Conservation (phyloP, 1,139 yeast genomes). For the Kurtzmaniella quercitrusa region DNA sequence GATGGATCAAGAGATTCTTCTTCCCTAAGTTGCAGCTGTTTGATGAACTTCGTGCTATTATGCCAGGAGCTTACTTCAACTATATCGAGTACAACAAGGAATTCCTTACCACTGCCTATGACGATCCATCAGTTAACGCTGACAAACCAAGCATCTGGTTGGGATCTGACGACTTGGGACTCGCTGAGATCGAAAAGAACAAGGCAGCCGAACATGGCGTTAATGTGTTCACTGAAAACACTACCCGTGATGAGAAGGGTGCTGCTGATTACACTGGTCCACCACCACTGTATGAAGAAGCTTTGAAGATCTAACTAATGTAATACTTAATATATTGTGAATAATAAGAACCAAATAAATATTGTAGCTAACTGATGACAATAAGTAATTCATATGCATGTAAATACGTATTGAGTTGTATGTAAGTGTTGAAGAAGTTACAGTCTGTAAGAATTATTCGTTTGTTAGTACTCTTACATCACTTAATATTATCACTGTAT, state of each 20-base stretch:
- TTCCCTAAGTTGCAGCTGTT: slow-evolving; percentile 37
- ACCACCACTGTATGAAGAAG: slow-evolving; percentile 57
- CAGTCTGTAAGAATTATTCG: too few relatives aligned
- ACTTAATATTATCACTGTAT: too few relatives aligned
- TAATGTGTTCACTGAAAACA: slow-evolving; percentile 55
- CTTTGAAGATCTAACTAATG: slow-evolving; percentile 29
- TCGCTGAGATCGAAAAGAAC: slow-evolving; percentile 56
- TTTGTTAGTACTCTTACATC: too few relatives aligned
- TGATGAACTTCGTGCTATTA: slow-evolving; percentile 31
- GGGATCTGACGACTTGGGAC: slow-evolving; percentile 65
- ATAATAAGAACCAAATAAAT: not conserved
- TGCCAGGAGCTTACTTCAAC: slow-evolving; percentile 41
- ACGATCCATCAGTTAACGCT: slow-evolving; percentile 60
- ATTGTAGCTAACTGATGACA: too few relatives aligned
- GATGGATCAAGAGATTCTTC: slow-evolving; percentile 38
- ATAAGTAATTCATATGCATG: too few relatives aligned
- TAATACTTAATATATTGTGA: not conserved
- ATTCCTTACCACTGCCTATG: slow-evolving; percentile 52
- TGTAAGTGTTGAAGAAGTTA: too few relatives aligned
- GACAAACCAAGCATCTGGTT: slow-evolving; percentile 69
- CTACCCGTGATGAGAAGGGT: slow-evolving; percentile 55
- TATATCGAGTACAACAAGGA: slow-evolving; percentile 42
- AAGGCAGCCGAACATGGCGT: slow-evolving; percentile 55
- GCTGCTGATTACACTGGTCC: slow-evolving; percentile 50
- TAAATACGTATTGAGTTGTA: too few relatives aligned